A percentile compares a stretch with the other conserved stretches of the same genome.
phyloP scores from a whole-genome alignment of 495 filamentous ascomycete species.

The Barbatosphaeria neglecta region DNA sequence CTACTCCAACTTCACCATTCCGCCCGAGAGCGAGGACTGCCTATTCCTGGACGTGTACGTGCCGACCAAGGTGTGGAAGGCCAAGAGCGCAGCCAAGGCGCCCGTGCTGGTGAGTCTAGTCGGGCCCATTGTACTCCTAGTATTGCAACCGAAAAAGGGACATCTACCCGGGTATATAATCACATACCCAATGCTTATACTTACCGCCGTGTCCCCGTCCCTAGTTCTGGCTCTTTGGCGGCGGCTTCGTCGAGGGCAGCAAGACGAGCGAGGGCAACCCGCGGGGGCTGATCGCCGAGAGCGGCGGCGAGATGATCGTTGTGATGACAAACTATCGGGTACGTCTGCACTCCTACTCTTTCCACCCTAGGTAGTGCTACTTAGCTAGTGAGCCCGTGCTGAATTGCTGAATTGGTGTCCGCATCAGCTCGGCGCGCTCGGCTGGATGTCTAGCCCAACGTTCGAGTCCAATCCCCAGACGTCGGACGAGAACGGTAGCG shows the following conservation, averaged over 20 bases:
- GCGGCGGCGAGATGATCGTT: conserved; percentile 23
- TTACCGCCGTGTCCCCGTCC: too few relatives aligned
- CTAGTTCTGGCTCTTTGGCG: not conserved
- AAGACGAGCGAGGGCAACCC: not conserved
- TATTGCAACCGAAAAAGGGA: not conserved
- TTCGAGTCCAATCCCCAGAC: not conserved
- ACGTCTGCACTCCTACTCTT: too few relatives aligned
- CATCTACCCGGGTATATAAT: too few relatives aligned
- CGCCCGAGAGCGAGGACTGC: not conserved
- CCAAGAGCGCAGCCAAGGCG: conserved; percentile 7
- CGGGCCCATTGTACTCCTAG: not conserved
- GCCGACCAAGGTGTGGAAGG: conserved; percentile 31
- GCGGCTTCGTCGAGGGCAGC: not conserved
- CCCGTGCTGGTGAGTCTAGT: not conserved
- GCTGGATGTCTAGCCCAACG: conserved; percentile 41
- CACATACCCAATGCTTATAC: too few relatives aligned
- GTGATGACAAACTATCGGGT: conserved; percentile 58
- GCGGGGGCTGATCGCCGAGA: not conserved
- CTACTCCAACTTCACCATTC: not conserved
- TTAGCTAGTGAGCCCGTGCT: too few relatives aligned
- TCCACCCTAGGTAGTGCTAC: too few relatives aligned
- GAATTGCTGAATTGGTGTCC: too few relatives aligned
- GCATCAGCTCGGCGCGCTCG: conserved; percentile 44
- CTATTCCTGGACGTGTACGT: conserved; percentile 34
- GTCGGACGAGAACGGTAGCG: not conserved